Evolutionary conservation across 768 basidiomycete species (phyloP).

Genomic region (Exidia glandulosa): DNA sequence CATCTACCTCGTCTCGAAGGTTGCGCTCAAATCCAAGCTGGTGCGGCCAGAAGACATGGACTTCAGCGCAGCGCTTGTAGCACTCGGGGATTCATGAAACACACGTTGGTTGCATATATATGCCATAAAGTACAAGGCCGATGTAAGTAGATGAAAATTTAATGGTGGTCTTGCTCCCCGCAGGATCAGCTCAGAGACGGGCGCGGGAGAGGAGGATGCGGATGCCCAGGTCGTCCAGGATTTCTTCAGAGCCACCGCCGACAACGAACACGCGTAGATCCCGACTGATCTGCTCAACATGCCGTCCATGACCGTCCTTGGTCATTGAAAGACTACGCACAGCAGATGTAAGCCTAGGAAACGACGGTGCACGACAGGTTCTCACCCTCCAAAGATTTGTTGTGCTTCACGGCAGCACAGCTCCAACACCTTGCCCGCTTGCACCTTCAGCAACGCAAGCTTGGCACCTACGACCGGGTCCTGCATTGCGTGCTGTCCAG

Average conservation of each 20-base stretch:
- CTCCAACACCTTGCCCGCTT: conserved; percentile 7
- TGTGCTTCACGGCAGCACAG: conserved; percentile 7
- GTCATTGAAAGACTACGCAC: conserved; percentile 2
- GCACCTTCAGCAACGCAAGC: conserved; percentile 8
- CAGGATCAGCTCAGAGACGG: neutral
- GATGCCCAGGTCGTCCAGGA: conserved; percentile 8
- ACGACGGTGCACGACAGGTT: neutral
- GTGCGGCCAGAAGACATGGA: neutral
- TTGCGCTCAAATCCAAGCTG: neutral
- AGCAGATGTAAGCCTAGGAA: neutral
- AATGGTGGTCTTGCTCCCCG: too few relatives aligned
- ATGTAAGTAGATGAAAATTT: too few relatives aligned
- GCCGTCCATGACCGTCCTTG: conserved; percentile 6
- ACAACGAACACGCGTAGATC: conserved; percentile 10
- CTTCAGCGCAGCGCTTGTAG: too few relatives aligned
- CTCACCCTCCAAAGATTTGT: conserved; percentile 7
- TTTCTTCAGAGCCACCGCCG: conserved; percentile 9
- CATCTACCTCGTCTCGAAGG: neutral
- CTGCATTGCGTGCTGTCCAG: neutral
- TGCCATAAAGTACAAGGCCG: too few relatives aligned
- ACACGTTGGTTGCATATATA: too few relatives aligned
- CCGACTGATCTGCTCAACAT: conserved; percentile 10
- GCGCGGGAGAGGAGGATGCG: neutral
- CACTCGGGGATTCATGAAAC: neutral
- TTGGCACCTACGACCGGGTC: conserved; percentile 6